Conservation (phyloP, 2,329 filamentous ascomycete species). For the Exophiala oligosperma region DNA sequence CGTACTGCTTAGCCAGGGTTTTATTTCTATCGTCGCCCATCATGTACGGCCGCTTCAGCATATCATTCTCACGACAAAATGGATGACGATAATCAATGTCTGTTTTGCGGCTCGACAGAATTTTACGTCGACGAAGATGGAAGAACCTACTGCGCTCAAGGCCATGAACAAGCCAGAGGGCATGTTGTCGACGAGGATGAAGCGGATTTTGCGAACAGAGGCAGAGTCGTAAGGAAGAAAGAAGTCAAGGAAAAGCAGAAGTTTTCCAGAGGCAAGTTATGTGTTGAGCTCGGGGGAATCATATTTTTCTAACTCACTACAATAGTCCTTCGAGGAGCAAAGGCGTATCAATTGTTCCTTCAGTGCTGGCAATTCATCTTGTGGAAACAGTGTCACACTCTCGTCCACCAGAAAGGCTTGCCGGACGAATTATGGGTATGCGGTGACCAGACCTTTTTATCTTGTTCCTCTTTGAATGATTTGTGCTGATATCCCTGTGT, state of each 20-base stretch:
- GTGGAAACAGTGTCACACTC: constrained; percentile 74
- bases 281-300: too few species aligned
- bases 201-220: constrained; percentile 38
- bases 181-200: constrained; percentile 23
- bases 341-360: constrained; percentile 75
- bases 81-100: constrained; percentile 21
- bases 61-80: constrained; percentile 3
- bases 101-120: constrained; percentile 21
- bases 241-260: constrained; percentile 56
- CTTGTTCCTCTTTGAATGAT: background rate
- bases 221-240: constrained; percentile 57
- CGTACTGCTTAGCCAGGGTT: background rate
- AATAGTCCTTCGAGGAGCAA: constrained; percentile 58
- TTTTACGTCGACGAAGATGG: constrained; percentile 26
- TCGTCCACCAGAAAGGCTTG: constrained; percentile 67
- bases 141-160: constrained; percentile 23
- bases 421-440: constrained; percentile 70
- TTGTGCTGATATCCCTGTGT: background rate
- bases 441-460: background rate
- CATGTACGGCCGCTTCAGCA: background rate
- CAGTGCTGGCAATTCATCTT: constrained; percentile 83
- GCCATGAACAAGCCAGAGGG: constrained; percentile 25
- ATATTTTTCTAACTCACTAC: background rate
- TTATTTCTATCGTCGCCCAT: background rate
- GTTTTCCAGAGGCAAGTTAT: constrained; percentile 47